phyloP scores from a whole-genome alignment of 345 rosid species.

The Clausena lansium region DNA sequence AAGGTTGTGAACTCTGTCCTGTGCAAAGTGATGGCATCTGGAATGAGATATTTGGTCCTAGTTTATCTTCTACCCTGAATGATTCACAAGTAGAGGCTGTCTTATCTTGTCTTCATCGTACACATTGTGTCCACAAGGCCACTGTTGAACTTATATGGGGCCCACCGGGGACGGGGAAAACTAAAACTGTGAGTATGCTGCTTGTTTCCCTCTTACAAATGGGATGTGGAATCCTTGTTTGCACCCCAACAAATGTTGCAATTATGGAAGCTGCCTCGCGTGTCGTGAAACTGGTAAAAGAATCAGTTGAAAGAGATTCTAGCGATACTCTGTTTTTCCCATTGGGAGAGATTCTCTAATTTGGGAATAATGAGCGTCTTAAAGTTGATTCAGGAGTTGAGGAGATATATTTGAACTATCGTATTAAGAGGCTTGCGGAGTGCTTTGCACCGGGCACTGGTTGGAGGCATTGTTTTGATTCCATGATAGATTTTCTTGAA shows the following conservation, averaged over 20 bases:
- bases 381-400: neutral
- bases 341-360: neutral
- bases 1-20: neutral
- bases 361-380: neutral
- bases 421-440: neutral
- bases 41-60: neutral
- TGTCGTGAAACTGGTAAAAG: neutral
- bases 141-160: neutral
- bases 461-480: neutral
- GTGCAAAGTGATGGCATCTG: neutral
- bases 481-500: neutral
- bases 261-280: neutral
- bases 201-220: neutral
- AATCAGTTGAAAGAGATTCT: neutral
- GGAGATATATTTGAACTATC: neutral
- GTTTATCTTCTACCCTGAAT: neutral
- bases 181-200: neutral
- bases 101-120: neutral
- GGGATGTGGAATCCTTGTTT: neutral
- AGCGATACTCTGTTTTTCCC: neutral
- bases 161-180: neutral
- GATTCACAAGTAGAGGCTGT: neutral
- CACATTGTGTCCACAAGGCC: neutral
- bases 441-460: neutral
- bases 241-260: neutral